phyloP scores from a whole-genome alignment of 2,329 filamentous ascomycete genomes.

The Fusarium abutilonis region DNA sequence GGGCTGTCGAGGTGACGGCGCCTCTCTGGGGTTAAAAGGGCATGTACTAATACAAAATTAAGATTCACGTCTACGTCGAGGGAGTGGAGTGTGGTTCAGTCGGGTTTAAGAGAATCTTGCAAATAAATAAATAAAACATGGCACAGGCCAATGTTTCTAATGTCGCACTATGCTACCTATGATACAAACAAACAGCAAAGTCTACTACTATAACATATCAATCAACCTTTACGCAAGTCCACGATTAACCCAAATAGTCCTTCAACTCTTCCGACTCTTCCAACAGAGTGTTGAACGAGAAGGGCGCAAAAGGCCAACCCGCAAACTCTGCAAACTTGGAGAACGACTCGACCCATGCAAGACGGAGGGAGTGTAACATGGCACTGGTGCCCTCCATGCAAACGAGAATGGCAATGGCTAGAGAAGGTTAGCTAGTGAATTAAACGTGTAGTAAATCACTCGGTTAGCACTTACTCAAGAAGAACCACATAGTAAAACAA shows the following conservation, averaged over 20 bases:
- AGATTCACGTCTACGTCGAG: neutral
- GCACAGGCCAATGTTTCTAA: slow-evolving; percentile 38
- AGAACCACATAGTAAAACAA: slow-evolving; percentile 90
- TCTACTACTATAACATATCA: slow-evolving; percentile 45
- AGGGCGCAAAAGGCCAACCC: slow-evolving; percentile 86
- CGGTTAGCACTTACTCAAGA: slow-evolving; percentile 65
- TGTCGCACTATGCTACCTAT: slow-evolving; percentile 43
- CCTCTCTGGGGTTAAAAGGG: slow-evolving; percentile 68
- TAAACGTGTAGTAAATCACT: neutral
- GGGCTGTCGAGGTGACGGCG: slow-evolving; percentile 86
- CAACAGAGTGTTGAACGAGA: slow-evolving; percentile 84
- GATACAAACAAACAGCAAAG: slow-evolving; percentile 45
- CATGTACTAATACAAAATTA: neutral
- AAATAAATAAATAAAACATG: slow-evolving; percentile 8
- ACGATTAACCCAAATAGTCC: slow-evolving; percentile 61
- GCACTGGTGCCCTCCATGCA: slow-evolving; percentile 97
- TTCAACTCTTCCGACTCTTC: slow-evolving; percentile 79
- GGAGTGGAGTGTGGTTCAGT: neutral
- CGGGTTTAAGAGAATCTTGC: neutral
- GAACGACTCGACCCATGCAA: slow-evolving; percentile 98
- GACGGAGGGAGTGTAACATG: slow-evolving; percentile 90
- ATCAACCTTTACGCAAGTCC: slow-evolving; percentile 5
- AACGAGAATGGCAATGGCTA: slow-evolving; percentile 72
- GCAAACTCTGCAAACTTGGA: slow-evolving; percentile 96
- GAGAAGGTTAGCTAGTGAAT: slow-evolving; percentile 39